phyloP scores from a whole-genome alignment of 805 yeast genomes.

The Nematodospora valgi region DNA sequence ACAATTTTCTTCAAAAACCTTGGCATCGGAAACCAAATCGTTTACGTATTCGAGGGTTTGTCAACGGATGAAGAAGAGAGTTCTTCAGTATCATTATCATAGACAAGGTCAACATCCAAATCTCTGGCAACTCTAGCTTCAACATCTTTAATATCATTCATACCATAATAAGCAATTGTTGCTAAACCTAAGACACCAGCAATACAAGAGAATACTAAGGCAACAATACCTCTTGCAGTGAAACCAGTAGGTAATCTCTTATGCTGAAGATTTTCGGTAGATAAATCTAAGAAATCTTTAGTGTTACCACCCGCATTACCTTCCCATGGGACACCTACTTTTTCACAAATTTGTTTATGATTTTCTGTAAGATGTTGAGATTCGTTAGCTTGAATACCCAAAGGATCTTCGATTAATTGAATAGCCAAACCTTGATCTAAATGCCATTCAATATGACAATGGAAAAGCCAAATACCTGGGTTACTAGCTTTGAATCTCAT shows the following conservation, averaged over 20 bases:
- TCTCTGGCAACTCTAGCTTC: slow-evolving; percentile 61
- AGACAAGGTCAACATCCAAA: slow-evolving; percentile 44
- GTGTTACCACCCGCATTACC: slow-evolving; percentile 93
- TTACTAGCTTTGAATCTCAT: slow-evolving; percentile 76
- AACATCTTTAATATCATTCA: slow-evolving; percentile 71
- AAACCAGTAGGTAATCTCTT: slow-evolving; percentile 77
- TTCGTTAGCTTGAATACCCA: slow-evolving; percentile 36
- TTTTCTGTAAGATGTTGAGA: slow-evolving; percentile 60
- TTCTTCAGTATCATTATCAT: slow-evolving; percentile 21
- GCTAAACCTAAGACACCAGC: slow-evolving; percentile 81
- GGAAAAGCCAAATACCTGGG: slow-evolving; percentile 95
- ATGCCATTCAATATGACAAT: slow-evolving; percentile 88
- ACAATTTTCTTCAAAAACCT: slow-evolving; percentile 5
- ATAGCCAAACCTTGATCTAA: slow-evolving; percentile 78
- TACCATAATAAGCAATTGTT: slow-evolving; percentile 78
- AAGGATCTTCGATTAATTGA: slow-evolving; percentile 68
- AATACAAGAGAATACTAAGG: slow-evolving; percentile 84
- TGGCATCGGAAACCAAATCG: slow-evolving; percentile 16
- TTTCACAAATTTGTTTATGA: slow-evolving; percentile 59
- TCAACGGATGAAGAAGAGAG: slow-evolving; percentile 4
- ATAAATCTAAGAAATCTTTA: slow-evolving; percentile 58
- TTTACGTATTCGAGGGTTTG: slow-evolving; percentile 10
- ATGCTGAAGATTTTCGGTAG: slow-evolving; percentile 71
- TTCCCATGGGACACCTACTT: slow-evolving; percentile 45
- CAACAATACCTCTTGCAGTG: slow-evolving; percentile 93